These are phyloP conservation scores for Pugionium cornutum DNA, from an alignment of 345 rosid genomes.

Conservation along the genomic window DNA sequence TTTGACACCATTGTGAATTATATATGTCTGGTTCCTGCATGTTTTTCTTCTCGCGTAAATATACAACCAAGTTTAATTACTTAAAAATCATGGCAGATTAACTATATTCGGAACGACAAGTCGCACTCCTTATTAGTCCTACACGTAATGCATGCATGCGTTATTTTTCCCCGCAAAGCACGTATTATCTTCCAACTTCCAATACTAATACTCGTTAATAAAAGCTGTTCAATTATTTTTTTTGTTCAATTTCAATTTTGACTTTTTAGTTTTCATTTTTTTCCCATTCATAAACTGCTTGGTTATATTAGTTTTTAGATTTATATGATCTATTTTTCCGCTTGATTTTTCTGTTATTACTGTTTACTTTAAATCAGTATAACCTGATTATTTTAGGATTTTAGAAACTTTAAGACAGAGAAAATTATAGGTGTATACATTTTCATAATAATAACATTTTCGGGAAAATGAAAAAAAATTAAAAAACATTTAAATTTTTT, in stretches of 20 bases:
- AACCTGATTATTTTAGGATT: background rate
- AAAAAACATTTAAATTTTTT: no score
- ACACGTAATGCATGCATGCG: constrained; percentile 38
- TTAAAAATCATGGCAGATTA: background rate
- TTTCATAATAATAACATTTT: no score
- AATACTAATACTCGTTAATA: constrained; percentile 9
- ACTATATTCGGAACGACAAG: background rate
- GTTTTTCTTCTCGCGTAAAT: background rate
- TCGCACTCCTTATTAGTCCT: background rate
- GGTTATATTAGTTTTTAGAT: background rate
- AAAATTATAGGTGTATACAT: no score
- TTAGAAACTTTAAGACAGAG: no score
- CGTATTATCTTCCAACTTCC: constrained; percentile 12
- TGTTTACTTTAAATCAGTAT: background rate
- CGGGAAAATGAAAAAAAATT: no score
- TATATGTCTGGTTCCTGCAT: background rate
- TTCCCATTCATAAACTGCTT: background rate
- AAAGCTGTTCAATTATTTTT: constrained; percentile 2
- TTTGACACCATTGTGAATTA: constrained; percentile 7
- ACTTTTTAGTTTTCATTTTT: background rate
- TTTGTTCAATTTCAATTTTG: constrained; percentile 14
- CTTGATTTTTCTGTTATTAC: background rate
- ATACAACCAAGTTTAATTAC: constrained; percentile 7
- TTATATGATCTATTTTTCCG: background rate
- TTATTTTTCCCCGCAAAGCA: background rate